phyloP scores from a whole-genome alignment of 441 rosid genomes.

The Omphalea diandra region DNA sequence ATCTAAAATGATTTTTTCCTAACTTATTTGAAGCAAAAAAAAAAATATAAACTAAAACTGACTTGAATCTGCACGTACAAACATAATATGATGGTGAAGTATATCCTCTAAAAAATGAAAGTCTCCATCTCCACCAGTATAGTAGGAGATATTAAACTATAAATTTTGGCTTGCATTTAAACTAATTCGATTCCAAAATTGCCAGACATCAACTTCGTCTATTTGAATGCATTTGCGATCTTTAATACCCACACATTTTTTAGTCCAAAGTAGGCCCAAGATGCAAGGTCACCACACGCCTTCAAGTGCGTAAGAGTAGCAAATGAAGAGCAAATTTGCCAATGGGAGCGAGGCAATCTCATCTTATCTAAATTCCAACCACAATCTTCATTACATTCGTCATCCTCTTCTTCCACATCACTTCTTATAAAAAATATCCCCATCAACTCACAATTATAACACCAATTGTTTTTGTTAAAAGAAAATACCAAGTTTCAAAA shows the following conservation, averaged over 20 bases:
- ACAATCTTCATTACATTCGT: conserved; percentile 53
- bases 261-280: conserved; percentile 41
- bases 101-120: no score
- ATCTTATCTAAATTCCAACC: conserved; percentile 94
- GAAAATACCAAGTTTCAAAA: neutral
- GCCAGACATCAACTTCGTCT: no score
- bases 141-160: no score
- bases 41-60: no score
- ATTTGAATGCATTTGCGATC: no score
- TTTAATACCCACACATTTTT: conserved; percentile 7
- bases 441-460: conserved; percentile 17
- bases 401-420: conserved; percentile 49
- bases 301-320: conserved; percentile 16
- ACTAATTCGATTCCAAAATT: no score
- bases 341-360: conserved; percentile 77
- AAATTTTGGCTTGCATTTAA: no score
- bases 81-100: no score
- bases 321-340: conserved; percentile 38
- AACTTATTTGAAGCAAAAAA: no score
- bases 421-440: conserved; percentile 31
- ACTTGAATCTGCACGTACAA: no score
- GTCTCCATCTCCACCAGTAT: no score
- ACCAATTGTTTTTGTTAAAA: neutral
- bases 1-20: no score
- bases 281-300: conserved; percentile 33